Percentiles rank a stretch among this genome's conserved stretches.
Conservation (phyloP, 208 protist species). For the Acanthamoeba healyi region DNA sequence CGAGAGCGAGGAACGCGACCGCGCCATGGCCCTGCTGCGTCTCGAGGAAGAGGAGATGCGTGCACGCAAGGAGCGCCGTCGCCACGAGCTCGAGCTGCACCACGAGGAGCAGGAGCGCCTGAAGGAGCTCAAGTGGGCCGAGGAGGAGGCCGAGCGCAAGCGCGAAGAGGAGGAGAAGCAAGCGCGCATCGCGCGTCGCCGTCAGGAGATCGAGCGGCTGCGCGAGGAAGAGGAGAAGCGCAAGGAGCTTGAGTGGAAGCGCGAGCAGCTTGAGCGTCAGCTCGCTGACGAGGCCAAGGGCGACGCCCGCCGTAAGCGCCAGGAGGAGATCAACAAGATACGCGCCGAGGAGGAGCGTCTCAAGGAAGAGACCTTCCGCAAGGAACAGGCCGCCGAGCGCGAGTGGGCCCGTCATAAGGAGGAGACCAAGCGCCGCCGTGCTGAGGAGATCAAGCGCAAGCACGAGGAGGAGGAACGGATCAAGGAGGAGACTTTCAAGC, state of each 20-base stretch:
- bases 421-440: not conserved
- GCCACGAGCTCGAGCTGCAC: not conserved
- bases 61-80: not conserved
- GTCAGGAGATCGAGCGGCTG: not conserved
- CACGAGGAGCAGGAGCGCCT: slow-evolving; percentile 58
- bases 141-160: slow-evolving; percentile 21
- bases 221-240: not conserved
- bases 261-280: not conserved
- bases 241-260: not conserved
- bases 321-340: not conserved
- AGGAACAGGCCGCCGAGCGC: slow-evolving; percentile 42
- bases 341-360: slow-evolving; percentile 4
- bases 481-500: slow-evolving; percentile 51
- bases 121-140: slow-evolving; percentile 25
- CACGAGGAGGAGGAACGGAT: slow-evolving; percentile 50
- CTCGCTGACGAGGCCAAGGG: not conserved
- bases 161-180: slow-evolving; percentile 11
- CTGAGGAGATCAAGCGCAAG: slow-evolving; percentile 14
- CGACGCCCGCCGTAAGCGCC: slow-evolving; percentile 5
- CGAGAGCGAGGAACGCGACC: slow-evolving; percentile 48
- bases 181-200: not conserved
- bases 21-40: slow-evolving; percentile 17
- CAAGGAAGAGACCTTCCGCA: slow-evolving; percentile 8
- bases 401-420: not conserved
- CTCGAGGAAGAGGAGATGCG: not conserved